Evolutionary conservation across 192 early-diverging fungal genomes (phyloP).

Genomic region (Umbelopsis sp.): DNA sequence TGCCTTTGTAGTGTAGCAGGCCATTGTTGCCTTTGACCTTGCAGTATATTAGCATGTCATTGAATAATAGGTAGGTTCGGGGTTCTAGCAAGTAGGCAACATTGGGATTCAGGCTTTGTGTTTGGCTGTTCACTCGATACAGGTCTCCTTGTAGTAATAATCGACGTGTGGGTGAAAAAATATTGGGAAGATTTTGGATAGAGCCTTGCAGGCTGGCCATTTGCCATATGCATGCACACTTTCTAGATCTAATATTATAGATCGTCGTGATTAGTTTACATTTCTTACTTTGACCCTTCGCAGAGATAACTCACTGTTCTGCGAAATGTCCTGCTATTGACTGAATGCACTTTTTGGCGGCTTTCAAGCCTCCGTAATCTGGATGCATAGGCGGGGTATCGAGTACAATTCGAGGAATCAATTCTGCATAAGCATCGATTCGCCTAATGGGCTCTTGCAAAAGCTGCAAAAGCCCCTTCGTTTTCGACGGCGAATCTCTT

Average conservation of each 20-base stretch:
- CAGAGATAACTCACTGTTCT: conserved; percentile 17
- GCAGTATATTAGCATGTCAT: conserved; percentile 29
- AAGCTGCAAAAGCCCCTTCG: conserved; percentile 26
- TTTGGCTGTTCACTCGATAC: conserved; percentile 23
- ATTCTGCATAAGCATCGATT: conserved; percentile 29
- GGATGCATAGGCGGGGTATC: conserved; percentile 39
- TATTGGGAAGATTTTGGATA: conserved; percentile 30
- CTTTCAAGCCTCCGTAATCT: conserved; percentile 32
- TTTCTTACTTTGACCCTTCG: not conserved
- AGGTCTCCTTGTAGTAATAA: conserved; percentile 30
- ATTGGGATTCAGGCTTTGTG: conserved; percentile 3
- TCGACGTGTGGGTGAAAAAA: conserved; percentile 27
- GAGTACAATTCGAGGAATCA: conserved; percentile 23
- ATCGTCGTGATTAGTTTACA: not conserved
- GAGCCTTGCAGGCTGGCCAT: conserved; percentile 31
- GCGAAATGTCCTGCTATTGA: conserved; percentile 15
- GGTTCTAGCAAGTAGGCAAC: conserved; percentile 18
- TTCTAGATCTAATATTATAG: conserved; percentile 15
- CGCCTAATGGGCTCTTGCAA: conserved; percentile 35
- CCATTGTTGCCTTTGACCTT: conserved; percentile 25
- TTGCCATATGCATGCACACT: conserved; percentile 32
- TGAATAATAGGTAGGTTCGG: conserved; percentile 31
- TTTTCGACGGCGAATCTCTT: conserved; percentile 29
- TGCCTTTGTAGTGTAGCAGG: conserved; percentile 31
- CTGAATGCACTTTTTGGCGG: conserved; percentile 18